Evolutionary conservation across 2,329 filamentous ascomycete species (phyloP), one percentile per base, ranked within the genome.

Genomic region (Helotiales sp.): DNA sequence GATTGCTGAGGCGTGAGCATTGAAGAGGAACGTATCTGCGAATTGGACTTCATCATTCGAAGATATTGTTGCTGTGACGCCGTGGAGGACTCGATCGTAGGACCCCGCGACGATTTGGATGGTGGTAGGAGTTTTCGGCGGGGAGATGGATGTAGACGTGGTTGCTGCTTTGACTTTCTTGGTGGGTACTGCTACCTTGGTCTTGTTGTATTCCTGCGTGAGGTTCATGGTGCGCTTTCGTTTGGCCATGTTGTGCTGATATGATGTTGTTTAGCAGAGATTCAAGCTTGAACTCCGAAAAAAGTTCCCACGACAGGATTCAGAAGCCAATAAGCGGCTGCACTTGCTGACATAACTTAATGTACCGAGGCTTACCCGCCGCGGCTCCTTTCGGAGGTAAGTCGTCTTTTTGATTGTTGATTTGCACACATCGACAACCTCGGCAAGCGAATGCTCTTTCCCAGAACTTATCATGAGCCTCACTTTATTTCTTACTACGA

Each of bases 11-110:
- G 89, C 86, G 81, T 99, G 96, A 15, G 96, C 94, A 77, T 94
- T 93, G 86, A 99, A 97, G 65, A 99, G 87, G 79, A 99, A 99
- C 0, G 92, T 95, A 79, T 98, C 95, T 72, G 92, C 87, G 77
- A 97, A 98, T 61, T 89, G 84, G 63, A 89, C 83, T 17, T 83
- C 77, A 64, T 69, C 73, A 11, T 82, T 75, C 63, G 78, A 72
- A 49, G 78, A 74, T 61, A 97, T 82, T 1, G 88, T 88, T n/a
- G 91, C 93, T 7, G 91, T 93, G 74, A 97, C 85, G 68, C 96
- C 96, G 79, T 99, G 96, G 22, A 99, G 86, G 59, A 96, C 89
- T 71, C 93, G 88, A 77, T 99, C 96, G 81, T 99, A 99, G 62
- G 94, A 97, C 57, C 96, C 96, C 6, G 93, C 90, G 68, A 98